Percentiles rank a stretch among this genome's conserved stretches.
phyloP scores from a whole-genome alignment of 805 yeast species.

The Yarrowia sp. region DNA sequence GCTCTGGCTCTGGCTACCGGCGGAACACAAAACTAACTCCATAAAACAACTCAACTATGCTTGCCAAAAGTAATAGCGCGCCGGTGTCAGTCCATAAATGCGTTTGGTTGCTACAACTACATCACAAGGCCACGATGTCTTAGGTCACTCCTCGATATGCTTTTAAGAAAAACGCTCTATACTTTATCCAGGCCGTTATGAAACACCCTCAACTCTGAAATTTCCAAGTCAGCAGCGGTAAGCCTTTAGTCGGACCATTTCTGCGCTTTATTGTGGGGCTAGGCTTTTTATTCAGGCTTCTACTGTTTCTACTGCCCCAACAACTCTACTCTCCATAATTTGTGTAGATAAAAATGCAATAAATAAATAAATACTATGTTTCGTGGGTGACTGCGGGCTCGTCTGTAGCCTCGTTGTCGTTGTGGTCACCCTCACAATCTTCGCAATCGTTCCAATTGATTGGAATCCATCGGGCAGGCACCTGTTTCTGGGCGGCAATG shows the following conservation, averaged over 20 bases:
- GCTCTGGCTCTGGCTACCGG: too few relatives aligned
- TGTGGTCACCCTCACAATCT: neutral
- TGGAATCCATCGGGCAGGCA: conserved; percentile 17
- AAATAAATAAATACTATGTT: conserved; percentile 24
- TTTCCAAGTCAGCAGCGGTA: too few relatives aligned
- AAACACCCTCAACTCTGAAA: conserved; percentile 12
- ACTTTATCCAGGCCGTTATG: neutral
- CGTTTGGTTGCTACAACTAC: neutral
- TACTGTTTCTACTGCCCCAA: too few relatives aligned
- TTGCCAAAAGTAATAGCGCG: neutral
- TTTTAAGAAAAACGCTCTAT: neutral
- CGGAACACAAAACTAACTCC: too few relatives aligned
- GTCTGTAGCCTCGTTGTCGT: neutral
- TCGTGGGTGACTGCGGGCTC: neutral
- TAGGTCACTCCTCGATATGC: neutral
- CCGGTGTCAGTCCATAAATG: neutral
- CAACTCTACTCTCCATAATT: too few relatives aligned
- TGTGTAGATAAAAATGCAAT: conserved; percentile 18
- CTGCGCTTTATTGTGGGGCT: too few relatives aligned
- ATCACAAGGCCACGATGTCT: conserved; percentile 2
- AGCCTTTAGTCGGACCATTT: neutral
- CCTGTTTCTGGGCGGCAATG: conserved; percentile 11
- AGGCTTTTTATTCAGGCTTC: too few relatives aligned
- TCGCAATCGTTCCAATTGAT: conserved; percentile 5
- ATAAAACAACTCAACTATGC: neutral